These are phyloP conservation scores for Asparagopsis taxiformis DNA, from an alignment of 31 red algal species.

Conservation along the genomic window DNA sequence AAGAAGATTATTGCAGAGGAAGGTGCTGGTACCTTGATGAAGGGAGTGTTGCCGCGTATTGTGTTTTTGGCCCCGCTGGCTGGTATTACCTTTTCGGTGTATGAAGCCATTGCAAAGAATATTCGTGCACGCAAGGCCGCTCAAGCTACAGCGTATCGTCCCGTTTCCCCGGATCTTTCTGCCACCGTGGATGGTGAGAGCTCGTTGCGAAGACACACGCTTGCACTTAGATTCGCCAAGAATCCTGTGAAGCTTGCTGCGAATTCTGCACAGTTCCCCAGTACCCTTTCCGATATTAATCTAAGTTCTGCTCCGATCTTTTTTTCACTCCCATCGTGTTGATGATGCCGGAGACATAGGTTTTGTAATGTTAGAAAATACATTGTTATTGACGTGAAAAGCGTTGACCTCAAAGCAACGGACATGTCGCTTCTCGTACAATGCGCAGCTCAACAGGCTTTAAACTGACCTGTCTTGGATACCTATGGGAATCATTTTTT, in stretches of 20 bases:
- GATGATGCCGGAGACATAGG: too few relatives aligned
- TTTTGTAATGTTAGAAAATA: too few relatives aligned
- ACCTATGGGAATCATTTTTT: too few relatives aligned
- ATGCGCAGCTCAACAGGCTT: too few relatives aligned
- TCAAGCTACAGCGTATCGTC: not conserved
- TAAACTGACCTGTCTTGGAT: too few relatives aligned
- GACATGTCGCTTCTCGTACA: too few relatives aligned
- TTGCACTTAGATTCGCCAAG: constrained; percentile 56
- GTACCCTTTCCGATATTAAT: constrained; percentile 37
- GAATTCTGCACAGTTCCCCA: constrained; percentile 1
- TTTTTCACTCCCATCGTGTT: constrained; percentile 33
- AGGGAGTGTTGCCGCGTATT: constrained; percentile 91
- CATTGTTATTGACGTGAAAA: too few relatives aligned
- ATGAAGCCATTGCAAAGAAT: constrained; percentile 81
- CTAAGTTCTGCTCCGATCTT: constrained; percentile 26
- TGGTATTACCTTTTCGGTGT: constrained; percentile 95
- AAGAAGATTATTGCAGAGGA: constrained; percentile 84
- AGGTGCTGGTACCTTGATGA: constrained; percentile 88
- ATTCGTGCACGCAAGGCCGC: constrained; percentile 61
- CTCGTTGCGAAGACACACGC: not conserved
- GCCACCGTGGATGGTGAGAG: too few relatives aligned
- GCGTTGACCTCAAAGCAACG: too few relatives aligned
- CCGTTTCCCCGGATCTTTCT: too few relatives aligned
- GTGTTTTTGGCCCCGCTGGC: constrained; percentile 95
- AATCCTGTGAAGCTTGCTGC: constrained; percentile 33